phyloP scores from a whole-genome alignment of 306 rosid species.

The Morella rubra region DNA sequence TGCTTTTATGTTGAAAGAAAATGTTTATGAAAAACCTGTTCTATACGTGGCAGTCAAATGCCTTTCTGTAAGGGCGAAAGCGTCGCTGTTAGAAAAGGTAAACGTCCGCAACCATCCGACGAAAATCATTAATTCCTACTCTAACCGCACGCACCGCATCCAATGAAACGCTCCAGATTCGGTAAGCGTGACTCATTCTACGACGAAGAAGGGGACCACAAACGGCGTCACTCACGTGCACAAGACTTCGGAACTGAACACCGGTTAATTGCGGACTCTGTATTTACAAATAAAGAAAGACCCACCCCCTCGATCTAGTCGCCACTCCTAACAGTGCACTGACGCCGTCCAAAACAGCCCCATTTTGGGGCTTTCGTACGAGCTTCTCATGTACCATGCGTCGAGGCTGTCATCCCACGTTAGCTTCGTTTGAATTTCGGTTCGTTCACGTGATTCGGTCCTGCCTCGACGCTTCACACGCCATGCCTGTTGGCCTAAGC shows the following conservation, averaged over 20 bases:
- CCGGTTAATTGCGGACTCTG: no score
- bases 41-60: no score
- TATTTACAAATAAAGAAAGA: no score
- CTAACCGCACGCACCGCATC: conserved; percentile 11
- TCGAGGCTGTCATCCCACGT: not conserved
- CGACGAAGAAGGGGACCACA: conserved; percentile 19
- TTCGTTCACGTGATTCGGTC: conserved; percentile 24
- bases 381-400: conserved; percentile 8
- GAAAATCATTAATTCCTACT: conserved; percentile 6
- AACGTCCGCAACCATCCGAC: not conserved
- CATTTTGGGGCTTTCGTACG: no score
- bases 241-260: no score
- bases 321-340: conserved; percentile 10
- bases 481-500: not conserved
- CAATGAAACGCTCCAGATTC: not conserved
- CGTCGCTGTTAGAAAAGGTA: not conserved
- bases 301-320: conserved; percentile 13
- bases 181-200: conserved; percentile 11
- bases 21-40: no score
- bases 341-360: not conserved
- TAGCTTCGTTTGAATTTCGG: conserved; percentile 9
- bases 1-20: no score
- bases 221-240: conserved; percentile 25
- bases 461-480: conserved; percentile 21
- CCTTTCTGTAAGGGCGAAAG: not conserved